Base-by-base conservation (phyloP, 768 basidiomycete genomes). In the Amanita brunnescens region DNA sequence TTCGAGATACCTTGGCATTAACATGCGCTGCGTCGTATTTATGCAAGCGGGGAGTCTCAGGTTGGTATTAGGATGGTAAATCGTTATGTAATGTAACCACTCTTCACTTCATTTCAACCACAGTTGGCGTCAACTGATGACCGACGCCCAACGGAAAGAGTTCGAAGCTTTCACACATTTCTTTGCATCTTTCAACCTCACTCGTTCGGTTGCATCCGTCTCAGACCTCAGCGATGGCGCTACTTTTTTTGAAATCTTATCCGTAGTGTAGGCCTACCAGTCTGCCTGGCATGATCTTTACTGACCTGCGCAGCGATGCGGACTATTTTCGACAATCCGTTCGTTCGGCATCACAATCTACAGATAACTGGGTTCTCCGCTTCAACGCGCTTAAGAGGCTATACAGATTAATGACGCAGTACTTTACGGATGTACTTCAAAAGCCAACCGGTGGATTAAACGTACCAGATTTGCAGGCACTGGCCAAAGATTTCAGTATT, bases 301-400 rank as follows among this genome's bases (percentile, higher is more conserved):
- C 38, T 41, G 23, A 44, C 21, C 20, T 30, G 43, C 59, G 23
- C 61, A 93, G 91, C 57, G 91, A 93, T 69, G 72, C 74, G 43
- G 77, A 83, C 29, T 90, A 90, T 69, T 94, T 94, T 62, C 78
- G 80, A 40, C 78, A 77, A 48, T 68, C 81, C 3, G 68, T 72
- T 16, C 78, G 85, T 9, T 69, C 78, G 5, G 71, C 81, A 0
- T 67, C 76, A 14, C 81, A 87, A 49, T 74, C 74, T 2, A 80
- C 85, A 9, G 90, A 91, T 60, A 93, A 90, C 67, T 95, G 91
- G 91, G 88, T 92, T 51, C 67, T 92, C 29, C 81, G 91, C 10
- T 91, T 92, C 66, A 84, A 77, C 65, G 67, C 85, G 7, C 77
- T 94, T 54, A 94, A 94, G 61, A 80, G 86, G 20, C 75, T 93